Percentiles rank a stretch among this genome's conserved stretches.
Conservation (phyloP, 371 early-diverging fungal genomes). For the Lichtheimia ornata region DNA sequence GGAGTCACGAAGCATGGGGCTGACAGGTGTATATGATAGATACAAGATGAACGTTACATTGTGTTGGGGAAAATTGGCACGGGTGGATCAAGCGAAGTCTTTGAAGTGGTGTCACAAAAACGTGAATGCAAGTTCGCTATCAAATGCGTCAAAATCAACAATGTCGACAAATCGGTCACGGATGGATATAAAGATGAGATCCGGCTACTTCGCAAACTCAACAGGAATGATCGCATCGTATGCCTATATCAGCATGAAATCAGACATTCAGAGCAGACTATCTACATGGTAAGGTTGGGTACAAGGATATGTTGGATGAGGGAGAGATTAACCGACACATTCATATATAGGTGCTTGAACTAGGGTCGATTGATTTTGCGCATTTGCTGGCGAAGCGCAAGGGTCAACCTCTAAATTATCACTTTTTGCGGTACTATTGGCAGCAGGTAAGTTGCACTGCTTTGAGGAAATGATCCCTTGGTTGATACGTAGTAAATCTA, state of each 20-base stretch:
- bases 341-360: constrained; percentile 71
- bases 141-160: constrained; percentile 78
- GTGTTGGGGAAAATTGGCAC: constrained; percentile 74
- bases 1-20: background rate
- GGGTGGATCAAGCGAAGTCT: constrained; percentile 90
- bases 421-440: constrained; percentile 83
- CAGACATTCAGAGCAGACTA: constrained; percentile 24
- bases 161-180: constrained; percentile 65
- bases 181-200: constrained; percentile 87
- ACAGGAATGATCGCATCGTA: constrained; percentile 68
- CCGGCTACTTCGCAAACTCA: constrained; percentile 66
- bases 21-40: background rate
- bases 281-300: constrained; percentile 7
- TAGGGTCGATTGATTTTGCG: constrained; percentile 92
- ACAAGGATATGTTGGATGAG: no score
- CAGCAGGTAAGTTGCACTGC: constrained; percentile 58
- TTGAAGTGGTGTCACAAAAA: constrained; percentile 70
- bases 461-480: background rate
- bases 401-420: constrained; percentile 60
- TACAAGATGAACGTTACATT: constrained; percentile 16
- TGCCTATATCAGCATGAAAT: constrained; percentile 79
- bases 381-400: constrained; percentile 62
- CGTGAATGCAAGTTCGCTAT: constrained; percentile 76
- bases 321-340: no score
- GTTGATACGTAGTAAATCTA: constrained; percentile 27